Percentiles rank a stretch among this genome's conserved stretches.
These are phyloP conservation scores for Lindgomyces ingoldianus DNA, from an alignment of 495 filamentous ascomycete genomes.

Conservation along the genomic window DNA sequence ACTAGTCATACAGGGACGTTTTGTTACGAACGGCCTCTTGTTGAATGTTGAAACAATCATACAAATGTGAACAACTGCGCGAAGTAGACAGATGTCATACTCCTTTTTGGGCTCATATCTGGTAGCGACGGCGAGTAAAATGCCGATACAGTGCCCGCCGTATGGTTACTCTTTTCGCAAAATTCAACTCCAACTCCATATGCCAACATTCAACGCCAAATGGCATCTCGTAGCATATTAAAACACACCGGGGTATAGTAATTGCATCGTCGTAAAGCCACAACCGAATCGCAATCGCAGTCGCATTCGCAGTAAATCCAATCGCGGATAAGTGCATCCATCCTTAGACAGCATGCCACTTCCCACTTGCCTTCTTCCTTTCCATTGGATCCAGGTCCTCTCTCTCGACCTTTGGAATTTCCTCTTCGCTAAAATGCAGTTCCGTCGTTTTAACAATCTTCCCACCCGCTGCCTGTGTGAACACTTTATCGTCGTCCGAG, in stretches of 20 bases:
- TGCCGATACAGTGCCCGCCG: too few species aligned
- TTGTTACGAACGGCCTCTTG: too few species aligned
- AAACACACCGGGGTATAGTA: not conserved
- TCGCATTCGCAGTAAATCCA: not conserved
- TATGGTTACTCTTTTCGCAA: too few species aligned
- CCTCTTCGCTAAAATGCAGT: slow-evolving; percentile 13
- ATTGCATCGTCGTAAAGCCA: not conserved
- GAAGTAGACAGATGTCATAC: too few species aligned
- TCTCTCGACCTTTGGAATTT: not conserved
- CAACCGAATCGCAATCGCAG: not conserved
- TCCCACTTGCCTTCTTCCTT: not conserved
- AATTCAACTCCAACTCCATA: too few species aligned
- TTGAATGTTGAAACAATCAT: too few species aligned
- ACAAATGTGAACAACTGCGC: too few species aligned
- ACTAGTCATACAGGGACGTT: too few species aligned
- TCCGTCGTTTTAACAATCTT: slow-evolving; percentile 29
- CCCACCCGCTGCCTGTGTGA: not conserved
- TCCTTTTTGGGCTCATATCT: too few species aligned
- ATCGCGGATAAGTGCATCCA: not conserved
- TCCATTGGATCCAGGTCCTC: not conserved
- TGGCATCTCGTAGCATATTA: too few species aligned
- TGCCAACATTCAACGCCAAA: too few species aligned
- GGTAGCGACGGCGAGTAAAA: too few species aligned
- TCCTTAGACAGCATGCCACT: not conserved
- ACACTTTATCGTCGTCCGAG: not conserved